Evolutionary conservation across 2,329 filamentous ascomycete genomes (phyloP).

Genomic region (Pseudogymnoascus sp.): DNA sequence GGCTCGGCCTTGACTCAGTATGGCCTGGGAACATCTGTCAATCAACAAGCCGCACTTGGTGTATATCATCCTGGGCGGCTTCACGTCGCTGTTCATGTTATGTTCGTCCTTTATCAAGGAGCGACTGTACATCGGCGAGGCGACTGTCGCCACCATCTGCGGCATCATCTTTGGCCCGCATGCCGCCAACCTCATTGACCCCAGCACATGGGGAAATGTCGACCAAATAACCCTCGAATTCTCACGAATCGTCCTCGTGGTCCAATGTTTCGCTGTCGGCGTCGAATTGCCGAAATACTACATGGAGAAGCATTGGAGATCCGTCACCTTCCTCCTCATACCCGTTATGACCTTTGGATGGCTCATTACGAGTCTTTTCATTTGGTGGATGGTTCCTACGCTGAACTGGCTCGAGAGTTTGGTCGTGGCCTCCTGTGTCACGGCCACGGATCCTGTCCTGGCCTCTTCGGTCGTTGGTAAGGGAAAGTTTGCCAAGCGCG

Average conservation of each 20-base stretch:
- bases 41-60: conserved; percentile 96
- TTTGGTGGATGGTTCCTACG: conserved; percentile 79
- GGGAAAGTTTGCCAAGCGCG: conserved; percentile 95
- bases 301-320: conserved; percentile 97
- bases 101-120: conserved; percentile 98
- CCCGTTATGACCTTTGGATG: conserved; percentile 98
- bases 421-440: conserved; percentile 83
- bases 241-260: conserved; percentile 79
- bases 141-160: conserved; percentile 82
- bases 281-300: conserved; percentile 88
- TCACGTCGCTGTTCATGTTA: conserved; percentile 96
- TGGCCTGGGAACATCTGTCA: conserved; percentile 73
- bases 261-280: conserved; percentile 86
- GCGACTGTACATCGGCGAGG: conserved; percentile 96
- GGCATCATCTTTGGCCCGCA: conserved; percentile 85
- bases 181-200: conserved; percentile 73
- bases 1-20: conserved; percentile 30
- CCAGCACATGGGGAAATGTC: conserved; percentile 66
- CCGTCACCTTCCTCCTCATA: conserved; percentile 76
- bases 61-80: conserved; percentile 95
- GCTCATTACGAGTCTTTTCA: conserved; percentile 83
- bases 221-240: conserved; percentile 86
- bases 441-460: conserved; percentile 91
- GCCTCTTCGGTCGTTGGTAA: conserved; percentile 98
- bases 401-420: conserved; percentile 87